A percentile compares a stretch with the other conserved stretches of the same genome.
Conservation (phyloP, 1,139 yeast genomes). For the Meyerozyma guilliermondii region DNA sequence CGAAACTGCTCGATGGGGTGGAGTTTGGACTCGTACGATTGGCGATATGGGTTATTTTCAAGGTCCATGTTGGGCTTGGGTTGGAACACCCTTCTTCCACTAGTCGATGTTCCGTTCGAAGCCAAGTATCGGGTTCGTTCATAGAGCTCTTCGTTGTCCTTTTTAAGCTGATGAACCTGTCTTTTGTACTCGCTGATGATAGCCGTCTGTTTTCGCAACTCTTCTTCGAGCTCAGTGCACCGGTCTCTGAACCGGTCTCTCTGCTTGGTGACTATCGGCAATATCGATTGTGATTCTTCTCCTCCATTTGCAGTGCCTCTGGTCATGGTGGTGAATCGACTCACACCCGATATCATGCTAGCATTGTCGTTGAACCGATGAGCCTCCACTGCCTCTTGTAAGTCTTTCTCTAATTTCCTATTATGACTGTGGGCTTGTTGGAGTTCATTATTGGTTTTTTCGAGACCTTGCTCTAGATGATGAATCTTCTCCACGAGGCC, state of each 20-base stretch:
- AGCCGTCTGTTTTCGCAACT: conserved; percentile 54
- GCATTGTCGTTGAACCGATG: conserved; percentile 54
- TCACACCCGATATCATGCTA: conserved; percentile 61
- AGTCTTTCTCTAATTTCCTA: conserved; percentile 65
- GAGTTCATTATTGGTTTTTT: conserved; percentile 29
- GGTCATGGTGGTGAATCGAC: conserved; percentile 31
- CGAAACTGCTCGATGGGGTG: conserved; percentile 86
- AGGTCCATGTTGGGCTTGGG: conserved; percentile 45
- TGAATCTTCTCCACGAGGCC: conserved; percentile 29
- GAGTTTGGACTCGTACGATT: conserved; percentile 68
- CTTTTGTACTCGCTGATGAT: conserved; percentile 57
- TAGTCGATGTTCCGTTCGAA: conserved; percentile 23
- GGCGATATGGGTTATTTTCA: conserved; percentile 53
- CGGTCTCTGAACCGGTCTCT: conserved; percentile 85
- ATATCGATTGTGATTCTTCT: conserved; percentile 45
- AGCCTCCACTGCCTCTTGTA: conserved; percentile 40
- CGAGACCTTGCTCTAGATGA: conserved; percentile 36
- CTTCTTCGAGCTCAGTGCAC: conserved; percentile 80
- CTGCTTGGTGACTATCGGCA: conserved; percentile 90
- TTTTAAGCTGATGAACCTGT: conserved; percentile 59
- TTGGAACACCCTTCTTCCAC: conserved; percentile 19
- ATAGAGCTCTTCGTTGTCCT: conserved; percentile 73
- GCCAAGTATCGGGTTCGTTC: conserved; percentile 79
- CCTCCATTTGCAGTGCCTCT: conserved; percentile 13
- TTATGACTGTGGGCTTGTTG: conserved; percentile 40